Percentiles rank a stretch among this genome's conserved stretches.
These are phyloP conservation scores for Nakazawaea populi DNA, from an alignment of 805 yeast genomes.

Conservation along the genomic window DNA sequence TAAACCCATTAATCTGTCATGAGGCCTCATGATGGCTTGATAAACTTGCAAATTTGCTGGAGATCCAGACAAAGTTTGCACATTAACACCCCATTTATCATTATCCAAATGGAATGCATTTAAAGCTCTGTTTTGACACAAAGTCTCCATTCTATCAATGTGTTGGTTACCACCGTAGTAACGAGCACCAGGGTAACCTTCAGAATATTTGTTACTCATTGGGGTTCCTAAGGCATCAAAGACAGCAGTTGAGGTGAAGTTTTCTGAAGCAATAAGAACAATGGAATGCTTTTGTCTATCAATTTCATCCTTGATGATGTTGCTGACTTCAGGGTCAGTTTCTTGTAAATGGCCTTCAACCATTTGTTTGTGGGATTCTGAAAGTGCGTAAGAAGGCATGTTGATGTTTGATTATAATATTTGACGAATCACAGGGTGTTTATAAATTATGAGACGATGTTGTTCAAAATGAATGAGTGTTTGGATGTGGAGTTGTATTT, in stretches of 20 bases:
- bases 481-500: too few species aligned
- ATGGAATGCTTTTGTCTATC: constrained; percentile 91
- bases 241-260: constrained; percentile 93
- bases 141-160: constrained; percentile 86
- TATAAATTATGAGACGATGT: too few species aligned
- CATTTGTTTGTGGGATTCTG: constrained; percentile 58
- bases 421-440: too few species aligned
- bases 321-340: constrained; percentile 75
- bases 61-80: constrained; percentile 93
- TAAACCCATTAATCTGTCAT: constrained; percentile 96
- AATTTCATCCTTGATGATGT: constrained; percentile 72
- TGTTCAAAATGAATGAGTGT: too few species aligned
- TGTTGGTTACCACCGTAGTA: constrained; percentile 98
- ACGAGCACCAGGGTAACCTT: constrained; percentile 98
- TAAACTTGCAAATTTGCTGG: constrained; percentile 97
- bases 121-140: constrained; percentile 93
- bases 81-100: constrained; percentile 95
- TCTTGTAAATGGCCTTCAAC: constrained; percentile 57
- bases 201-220: constrained; percentile 97
- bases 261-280: constrained; percentile 93
- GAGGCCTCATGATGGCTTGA: constrained; percentile 91
- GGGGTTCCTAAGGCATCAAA: constrained; percentile 96
- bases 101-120: constrained; percentile 78
- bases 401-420: too few species aligned
- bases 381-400: constrained; percentile 48